Percentiles rank a stretch among this genome's conserved stretches.
phyloP scores from a whole-genome alignment of 345 rosid species.

The Aegle marmelos region DNA sequence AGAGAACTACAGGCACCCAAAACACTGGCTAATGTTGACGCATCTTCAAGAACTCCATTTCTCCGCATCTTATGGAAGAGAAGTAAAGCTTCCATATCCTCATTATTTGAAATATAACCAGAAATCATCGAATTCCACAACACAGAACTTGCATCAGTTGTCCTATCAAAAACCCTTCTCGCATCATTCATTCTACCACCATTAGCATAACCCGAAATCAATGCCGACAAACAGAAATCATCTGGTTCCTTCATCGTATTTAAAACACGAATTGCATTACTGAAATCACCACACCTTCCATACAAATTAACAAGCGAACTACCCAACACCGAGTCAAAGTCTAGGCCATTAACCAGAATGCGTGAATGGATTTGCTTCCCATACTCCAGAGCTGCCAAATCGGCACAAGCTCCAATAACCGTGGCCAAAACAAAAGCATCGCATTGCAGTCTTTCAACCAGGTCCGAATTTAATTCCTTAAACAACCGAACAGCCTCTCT shows the following conservation, averaged over 20 bases:
- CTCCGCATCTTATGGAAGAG: conserved; percentile 55
- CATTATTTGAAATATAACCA: conserved; percentile 55
- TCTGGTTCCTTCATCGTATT: conserved; percentile 47
- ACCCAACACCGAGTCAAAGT: conserved; percentile 46
- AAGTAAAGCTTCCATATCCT: conserved; percentile 53
- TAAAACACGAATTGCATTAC: conserved; percentile 45
- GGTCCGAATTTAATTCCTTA: conserved; percentile 37
- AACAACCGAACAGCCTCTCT: conserved; percentile 59
- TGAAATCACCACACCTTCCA: conserved; percentile 67
- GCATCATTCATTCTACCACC: conserved; percentile 59
- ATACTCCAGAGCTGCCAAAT: conserved; percentile 45
- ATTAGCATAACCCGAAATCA: conserved; percentile 68
- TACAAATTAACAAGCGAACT: conserved; percentile 71
- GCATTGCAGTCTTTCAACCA: conserved; percentile 24
- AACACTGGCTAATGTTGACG: conserved; percentile 49
- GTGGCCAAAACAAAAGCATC: conserved; percentile 62
- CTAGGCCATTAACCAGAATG: conserved; percentile 41
- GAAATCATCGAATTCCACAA: conserved; percentile 86
- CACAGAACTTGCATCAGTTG: conserved; percentile 35
- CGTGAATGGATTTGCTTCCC: conserved; percentile 80
- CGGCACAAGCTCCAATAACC: conserved; percentile 57
- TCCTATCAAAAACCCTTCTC: conserved; percentile 43
- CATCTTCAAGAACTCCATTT: conserved; percentile 38
- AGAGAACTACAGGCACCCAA: conserved; percentile 55
- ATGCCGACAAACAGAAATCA: conserved; percentile 73